These are phyloP conservation scores for Naganishia sp. DNA, from an alignment of 1,284 basidiomycete genomes.

Conservation along the genomic window DNA sequence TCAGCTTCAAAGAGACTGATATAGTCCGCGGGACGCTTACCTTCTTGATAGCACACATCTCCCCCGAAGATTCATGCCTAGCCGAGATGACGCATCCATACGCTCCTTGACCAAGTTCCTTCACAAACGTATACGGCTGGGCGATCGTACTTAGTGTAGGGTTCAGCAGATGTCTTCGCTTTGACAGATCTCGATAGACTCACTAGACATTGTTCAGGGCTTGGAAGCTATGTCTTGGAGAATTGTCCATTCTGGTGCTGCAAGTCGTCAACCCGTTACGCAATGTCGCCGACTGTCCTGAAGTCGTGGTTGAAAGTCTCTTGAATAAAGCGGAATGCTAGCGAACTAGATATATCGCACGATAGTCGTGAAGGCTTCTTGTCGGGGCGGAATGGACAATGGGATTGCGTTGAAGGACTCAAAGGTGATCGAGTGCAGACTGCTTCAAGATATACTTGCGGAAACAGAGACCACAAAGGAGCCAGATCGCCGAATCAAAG, in stretches of 20 bases:
- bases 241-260: constrained; percentile 47
- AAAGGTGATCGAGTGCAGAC: constrained; percentile 3
- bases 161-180: not conserved
- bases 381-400: constrained; percentile 16
- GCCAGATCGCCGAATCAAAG: constrained; percentile 3
- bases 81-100: constrained; percentile 88
- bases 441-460: constrained; percentile 1
- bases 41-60: constrained; percentile 93
- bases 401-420: not conserved
- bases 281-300: not conserved
- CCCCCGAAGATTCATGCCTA: constrained; percentile 76
- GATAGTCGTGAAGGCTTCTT: not conserved
- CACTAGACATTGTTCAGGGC: constrained; percentile 53
- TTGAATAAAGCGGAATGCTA: not conserved
- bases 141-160: constrained; percentile 66
- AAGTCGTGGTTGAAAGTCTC: not conserved
- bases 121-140: constrained; percentile 87
- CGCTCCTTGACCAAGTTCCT: constrained; percentile 91
- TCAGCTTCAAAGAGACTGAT: not conserved
- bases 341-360: not conserved
- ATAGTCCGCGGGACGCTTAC: constrained; percentile 32
- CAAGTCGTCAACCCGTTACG: not conserved
- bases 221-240: constrained; percentile 52
- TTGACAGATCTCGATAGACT: constrained; percentile 30
- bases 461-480: constrained; percentile 1